phyloP scores from a whole-genome alignment of 495 filamentous ascomycete genomes.

The Polyplosphaeria fusca region DNA sequence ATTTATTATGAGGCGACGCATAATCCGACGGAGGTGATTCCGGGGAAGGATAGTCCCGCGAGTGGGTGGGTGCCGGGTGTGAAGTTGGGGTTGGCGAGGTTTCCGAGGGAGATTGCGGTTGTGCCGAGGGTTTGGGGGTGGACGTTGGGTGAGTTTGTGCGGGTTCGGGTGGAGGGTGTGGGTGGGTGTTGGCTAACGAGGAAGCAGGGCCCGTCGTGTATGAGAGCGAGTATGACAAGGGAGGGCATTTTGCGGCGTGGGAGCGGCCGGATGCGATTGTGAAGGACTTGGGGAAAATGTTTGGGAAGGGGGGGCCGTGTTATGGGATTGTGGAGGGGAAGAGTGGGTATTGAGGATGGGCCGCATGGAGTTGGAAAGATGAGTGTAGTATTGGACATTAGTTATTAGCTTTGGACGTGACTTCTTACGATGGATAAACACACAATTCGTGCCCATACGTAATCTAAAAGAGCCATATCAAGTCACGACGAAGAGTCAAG shows the following conservation, averaged over 20 bases:
- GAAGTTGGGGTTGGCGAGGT: constrained; percentile 25
- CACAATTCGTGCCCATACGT: no score
- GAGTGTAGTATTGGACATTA: no score
- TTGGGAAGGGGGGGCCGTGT: constrained; percentile 23
- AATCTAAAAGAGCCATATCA: no score
- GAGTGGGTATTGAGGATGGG: constrained; percentile 22
- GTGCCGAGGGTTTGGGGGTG: constrained; percentile 20
- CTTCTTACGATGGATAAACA: no score
- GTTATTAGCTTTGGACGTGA: no score
- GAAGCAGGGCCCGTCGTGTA: constrained; percentile 26
- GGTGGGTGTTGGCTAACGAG: background rate
- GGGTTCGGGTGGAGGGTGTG: background rate
- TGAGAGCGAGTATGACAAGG: constrained; percentile 21
- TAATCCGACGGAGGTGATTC: constrained; percentile 37
- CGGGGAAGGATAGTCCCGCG: constrained; percentile 4
- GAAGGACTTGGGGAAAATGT: constrained; percentile 29
- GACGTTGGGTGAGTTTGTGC: constrained; percentile 18
- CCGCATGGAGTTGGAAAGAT: no score
- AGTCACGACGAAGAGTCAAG: no score
- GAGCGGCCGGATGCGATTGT: constrained; percentile 26
- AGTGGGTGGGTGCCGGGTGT: background rate
- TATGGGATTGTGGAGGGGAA: constrained; percentile 22
- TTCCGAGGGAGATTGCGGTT: constrained; percentile 27
- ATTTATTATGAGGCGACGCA: constrained; percentile 48
- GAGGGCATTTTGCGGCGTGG: constrained; percentile 35